These are phyloP conservation scores for Penstemon davidsonii DNA, from an alignment of 257 asterid species.

Conservation along the genomic window DNA sequence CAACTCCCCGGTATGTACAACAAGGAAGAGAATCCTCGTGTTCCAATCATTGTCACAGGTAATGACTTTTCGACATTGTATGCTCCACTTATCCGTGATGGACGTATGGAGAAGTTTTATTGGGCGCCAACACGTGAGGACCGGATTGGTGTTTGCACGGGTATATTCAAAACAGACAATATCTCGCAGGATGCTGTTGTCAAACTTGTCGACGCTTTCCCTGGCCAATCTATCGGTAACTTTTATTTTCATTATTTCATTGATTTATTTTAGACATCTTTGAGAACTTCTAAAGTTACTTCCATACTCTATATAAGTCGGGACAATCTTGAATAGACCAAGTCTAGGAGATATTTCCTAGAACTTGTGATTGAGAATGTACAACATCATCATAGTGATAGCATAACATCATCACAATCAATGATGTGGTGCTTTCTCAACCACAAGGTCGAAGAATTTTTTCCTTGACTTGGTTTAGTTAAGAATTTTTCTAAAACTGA, in stretches of 20 bases:
- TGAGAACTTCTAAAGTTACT: no score
- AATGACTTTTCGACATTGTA: slow-evolving; percentile 84
- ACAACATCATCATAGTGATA: no score
- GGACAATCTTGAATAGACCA: no score
- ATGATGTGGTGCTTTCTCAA: no score
- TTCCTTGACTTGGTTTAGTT: no score
- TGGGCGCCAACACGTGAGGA: slow-evolving; percentile 95
- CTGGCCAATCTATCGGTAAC: slow-evolving; percentile 87
- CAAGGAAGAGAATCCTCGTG: slow-evolving; percentile 86
- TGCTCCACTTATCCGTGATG: slow-evolving; percentile 91
- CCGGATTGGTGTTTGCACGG: slow-evolving; percentile 78
- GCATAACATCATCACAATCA: no score
- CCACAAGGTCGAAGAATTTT: no score
- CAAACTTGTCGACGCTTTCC: slow-evolving; percentile 74
- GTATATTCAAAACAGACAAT: slow-evolving; percentile 69
- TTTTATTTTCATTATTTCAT: background rate
- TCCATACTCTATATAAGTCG: no score
- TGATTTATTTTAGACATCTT: background rate
- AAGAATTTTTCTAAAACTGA: no score
- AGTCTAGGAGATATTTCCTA: no score
- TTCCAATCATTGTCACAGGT: slow-evolving; percentile 79
- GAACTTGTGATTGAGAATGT: no score
- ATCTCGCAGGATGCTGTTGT: slow-evolving; percentile 49
- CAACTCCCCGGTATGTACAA: slow-evolving; percentile 97
- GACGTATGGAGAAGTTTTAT: slow-evolving; percentile 95